Evolutionary conservation across 2,329 filamentous ascomycete genomes (phyloP).

Genomic region (Aspergillus ibericus): DNA sequence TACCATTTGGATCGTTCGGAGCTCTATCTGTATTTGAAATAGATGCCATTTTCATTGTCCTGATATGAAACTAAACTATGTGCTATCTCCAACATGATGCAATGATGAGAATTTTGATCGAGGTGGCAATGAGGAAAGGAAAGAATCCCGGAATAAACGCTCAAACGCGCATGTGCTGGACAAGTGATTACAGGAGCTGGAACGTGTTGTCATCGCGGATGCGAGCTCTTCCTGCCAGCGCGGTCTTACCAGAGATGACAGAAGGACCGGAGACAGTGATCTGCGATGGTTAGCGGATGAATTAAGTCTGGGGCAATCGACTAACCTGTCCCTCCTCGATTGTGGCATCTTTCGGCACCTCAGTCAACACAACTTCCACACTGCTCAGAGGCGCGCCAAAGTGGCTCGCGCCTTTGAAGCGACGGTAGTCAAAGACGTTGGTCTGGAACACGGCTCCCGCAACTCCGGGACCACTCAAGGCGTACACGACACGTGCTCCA

Average conservation of each 20-base stretch:
- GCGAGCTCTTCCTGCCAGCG: slow-evolving; percentile 62
- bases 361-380: slow-evolving; percentile 71
- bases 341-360: slow-evolving; percentile 33
- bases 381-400: slow-evolving; percentile 81
- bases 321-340: slow-evolving; percentile 64
- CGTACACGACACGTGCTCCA: slow-evolving; percentile 78
- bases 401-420: slow-evolving; percentile 55
- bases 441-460: slow-evolving; percentile 89
- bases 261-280: slow-evolving; percentile 71
- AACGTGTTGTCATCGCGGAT: slow-evolving; percentile 74
- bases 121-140: not conserved
- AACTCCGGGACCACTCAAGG: slow-evolving; percentile 76
- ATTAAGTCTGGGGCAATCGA: not conserved
- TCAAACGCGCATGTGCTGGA: not conserved
- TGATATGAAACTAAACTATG: not conserved
- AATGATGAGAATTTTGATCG: not conserved
- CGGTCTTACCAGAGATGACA: slow-evolving; percentile 67
- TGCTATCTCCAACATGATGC: not conserved
- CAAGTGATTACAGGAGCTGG: slow-evolving; percentile 43
- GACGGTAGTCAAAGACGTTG: slow-evolving; percentile 81
- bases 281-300: slow-evolving; percentile 41
- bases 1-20: slow-evolving; percentile 20
- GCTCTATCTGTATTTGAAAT: slow-evolving; percentile 23
- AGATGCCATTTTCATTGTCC: slow-evolving; percentile 12
- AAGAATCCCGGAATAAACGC: not conserved